These are phyloP conservation scores for Mortierella alpina DNA, from an alignment of 192 early-diverging fungal genomes.

Conservation along the genomic window DNA sequence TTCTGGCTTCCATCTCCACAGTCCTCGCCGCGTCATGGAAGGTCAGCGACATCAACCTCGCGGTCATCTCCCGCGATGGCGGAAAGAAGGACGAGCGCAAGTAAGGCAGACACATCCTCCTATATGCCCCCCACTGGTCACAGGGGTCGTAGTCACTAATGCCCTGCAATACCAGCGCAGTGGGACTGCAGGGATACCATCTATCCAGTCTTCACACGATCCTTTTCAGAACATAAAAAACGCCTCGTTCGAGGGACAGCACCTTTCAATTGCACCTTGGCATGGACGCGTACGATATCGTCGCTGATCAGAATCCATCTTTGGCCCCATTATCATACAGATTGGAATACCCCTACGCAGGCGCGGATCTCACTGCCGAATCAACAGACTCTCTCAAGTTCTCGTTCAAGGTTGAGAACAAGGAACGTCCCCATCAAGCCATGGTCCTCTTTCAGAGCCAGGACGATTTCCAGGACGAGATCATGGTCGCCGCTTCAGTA, in stretches of 20 bases:
- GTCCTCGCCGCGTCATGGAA: conserved; percentile 44
- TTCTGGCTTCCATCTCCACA: conserved; percentile 38
- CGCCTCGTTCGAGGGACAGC: no score
- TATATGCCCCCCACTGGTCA: background rate
- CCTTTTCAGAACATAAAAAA: no score
- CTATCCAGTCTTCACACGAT: no score
- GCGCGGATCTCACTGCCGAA: conserved; percentile 5
- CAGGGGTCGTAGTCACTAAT: no score
- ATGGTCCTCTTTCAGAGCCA: conserved; percentile 52
- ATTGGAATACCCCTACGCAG: conserved; percentile 40
- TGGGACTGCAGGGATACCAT: no score
- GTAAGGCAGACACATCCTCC: conserved; percentile 16
- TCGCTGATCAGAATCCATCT: background rate
- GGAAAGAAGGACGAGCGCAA: conserved; percentile 36
- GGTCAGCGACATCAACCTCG: conserved; percentile 37
- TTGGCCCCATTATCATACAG: conserved; percentile 12
- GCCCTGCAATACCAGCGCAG: background rate
- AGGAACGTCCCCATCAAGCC: conserved; percentile 43
- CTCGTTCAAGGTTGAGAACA: conserved; percentile 49
- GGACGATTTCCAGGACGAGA: conserved; percentile 50
- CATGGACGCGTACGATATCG: no score
- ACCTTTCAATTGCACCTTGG: background rate
- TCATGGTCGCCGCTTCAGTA: conserved; percentile 44
- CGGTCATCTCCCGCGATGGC: conserved; percentile 23
- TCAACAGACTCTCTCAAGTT: conserved; percentile 37